A percentile compares a stretch with the other conserved stretches of the same genome.
Evolutionary conservation across 768 basidiomycete species (phyloP).

Genomic region (Termitomyces sp.): DNA sequence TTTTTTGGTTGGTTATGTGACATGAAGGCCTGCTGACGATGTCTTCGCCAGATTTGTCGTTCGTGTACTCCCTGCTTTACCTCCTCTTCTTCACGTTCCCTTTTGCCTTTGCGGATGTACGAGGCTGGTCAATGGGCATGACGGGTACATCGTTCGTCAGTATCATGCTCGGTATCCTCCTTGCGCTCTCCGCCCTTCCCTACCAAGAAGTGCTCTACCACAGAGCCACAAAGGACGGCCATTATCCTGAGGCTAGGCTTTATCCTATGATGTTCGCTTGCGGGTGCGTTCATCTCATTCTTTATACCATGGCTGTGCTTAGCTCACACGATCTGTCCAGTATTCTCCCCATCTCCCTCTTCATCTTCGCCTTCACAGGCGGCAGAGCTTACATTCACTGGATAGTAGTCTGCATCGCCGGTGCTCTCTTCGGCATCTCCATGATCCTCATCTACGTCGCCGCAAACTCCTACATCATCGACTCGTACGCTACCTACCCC

Average conservation of each 20-base stretch:
- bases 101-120: slow-evolving; percentile 34
- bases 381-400: slow-evolving; percentile 36
- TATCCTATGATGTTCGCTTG: slow-evolving; percentile 37
- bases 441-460: slow-evolving; percentile 41
- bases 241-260: slow-evolving; percentile 40
- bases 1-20: no score
- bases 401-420: slow-evolving; percentile 32
- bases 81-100: slow-evolving; percentile 42
- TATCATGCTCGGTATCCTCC: slow-evolving; percentile 35
- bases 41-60: slow-evolving; percentile 30
- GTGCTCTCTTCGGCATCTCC: slow-evolving; percentile 35
- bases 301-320: not conserved
- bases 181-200: slow-evolving; percentile 26
- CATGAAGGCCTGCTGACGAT: not conserved
- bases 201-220: slow-evolving; percentile 31
- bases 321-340: slow-evolving; percentile 1
- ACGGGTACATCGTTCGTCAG: slow-evolving; percentile 41
- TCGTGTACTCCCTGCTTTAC: slow-evolving; percentile 41
- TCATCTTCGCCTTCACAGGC: slow-evolving; percentile 43
- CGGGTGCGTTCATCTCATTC: slow-evolving; percentile 22
- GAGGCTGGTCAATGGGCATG: slow-evolving; percentile 36
- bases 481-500: slow-evolving; percentile 36
- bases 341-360: slow-evolving; percentile 34
- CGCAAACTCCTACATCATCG: slow-evolving; percentile 43
- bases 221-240: slow-evolving; percentile 27